phyloP scores from a whole-genome alignment of 768 basidiomycete species.

The Sporobolomyces roseus region DNA sequence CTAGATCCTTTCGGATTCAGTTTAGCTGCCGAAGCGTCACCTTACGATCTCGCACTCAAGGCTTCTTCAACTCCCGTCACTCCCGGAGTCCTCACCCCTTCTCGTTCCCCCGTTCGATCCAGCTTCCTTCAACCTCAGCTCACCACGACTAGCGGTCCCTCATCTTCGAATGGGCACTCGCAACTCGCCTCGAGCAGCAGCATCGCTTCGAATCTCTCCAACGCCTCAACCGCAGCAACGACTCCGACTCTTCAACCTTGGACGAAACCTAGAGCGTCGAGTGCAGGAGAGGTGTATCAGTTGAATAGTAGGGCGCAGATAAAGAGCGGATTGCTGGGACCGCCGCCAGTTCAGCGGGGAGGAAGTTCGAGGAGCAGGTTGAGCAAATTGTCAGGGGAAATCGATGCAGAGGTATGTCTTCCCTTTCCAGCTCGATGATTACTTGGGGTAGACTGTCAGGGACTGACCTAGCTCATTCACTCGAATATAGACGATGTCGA shows the following conservation, averaged over 20 bases:
- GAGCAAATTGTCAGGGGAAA: constrained; percentile 40
- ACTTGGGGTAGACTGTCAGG: too few relatives aligned
- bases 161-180: not conserved
- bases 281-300: constrained; percentile 6
- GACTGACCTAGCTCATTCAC: not conserved
- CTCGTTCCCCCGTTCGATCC: constrained; percentile 3
- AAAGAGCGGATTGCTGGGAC: constrained; percentile 16
- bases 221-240: constrained; percentile 1
- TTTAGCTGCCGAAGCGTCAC: constrained; percentile 24
- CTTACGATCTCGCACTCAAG: constrained; percentile 30
- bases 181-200: constrained; percentile 6
- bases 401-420: constrained; percentile 26
- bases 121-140: constrained; percentile 7
- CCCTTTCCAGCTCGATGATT: not conserved
- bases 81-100: not conserved
- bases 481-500: constrained; percentile 2
- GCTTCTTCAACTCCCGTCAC: constrained; percentile 1
- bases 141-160: not conserved
- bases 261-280: constrained; percentile 22
- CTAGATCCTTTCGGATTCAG: constrained; percentile 39
- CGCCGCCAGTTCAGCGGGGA: not conserved
- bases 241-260: constrained; percentile 17
- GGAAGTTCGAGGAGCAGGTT: constrained; percentile 1
- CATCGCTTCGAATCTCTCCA: constrained; percentile 9
- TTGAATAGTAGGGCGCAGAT: constrained; percentile 15